Conservation (phyloP, 78 protist species). For the Tieghemostelium lacteum region DNA sequence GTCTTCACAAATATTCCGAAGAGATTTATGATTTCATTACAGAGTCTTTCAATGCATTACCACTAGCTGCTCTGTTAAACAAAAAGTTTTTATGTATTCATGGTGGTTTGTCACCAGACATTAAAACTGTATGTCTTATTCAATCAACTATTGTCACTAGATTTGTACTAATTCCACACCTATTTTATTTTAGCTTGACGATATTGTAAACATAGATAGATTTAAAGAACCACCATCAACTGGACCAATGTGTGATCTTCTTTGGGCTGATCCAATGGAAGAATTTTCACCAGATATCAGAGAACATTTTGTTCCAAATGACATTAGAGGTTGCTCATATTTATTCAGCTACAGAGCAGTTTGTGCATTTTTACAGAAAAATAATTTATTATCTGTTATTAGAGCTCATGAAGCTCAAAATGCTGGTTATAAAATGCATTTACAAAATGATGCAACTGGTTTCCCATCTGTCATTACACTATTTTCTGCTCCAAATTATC, state of each 20-base stretch:
- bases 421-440: constrained; percentile 93
- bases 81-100: constrained; percentile 96
- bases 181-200: constrained; percentile 63
- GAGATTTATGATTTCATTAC: constrained; percentile 93
- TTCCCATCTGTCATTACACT: constrained; percentile 99
- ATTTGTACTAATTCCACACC: not conserved
- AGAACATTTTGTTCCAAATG: constrained; percentile 91
- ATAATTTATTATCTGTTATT: constrained; percentile 94
- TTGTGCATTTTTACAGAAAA: constrained; percentile 91
- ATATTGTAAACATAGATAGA: constrained; percentile 92
- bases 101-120: constrained; percentile 98
- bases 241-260: constrained; percentile 97
- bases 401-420: constrained; percentile 99
- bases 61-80: constrained; percentile 96
- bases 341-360: constrained; percentile 90
- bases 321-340: constrained; percentile 96
- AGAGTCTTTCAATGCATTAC: constrained; percentile 94
- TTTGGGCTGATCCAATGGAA: constrained; percentile 99
- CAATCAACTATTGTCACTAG: not conserved
- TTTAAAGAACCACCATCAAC: constrained; percentile 96
- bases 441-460: constrained; percentile 85
- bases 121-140: constrained; percentile 80
- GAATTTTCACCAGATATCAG: constrained; percentile 84
- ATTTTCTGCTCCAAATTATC: constrained; percentile 99
- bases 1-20: constrained; percentile 91